Evolutionary conservation across 1,284 basidiomycete genomes (phyloP), one percentile per base, ranked within the genome.

Genomic region (Pulchroboletus neoregius): DNA sequence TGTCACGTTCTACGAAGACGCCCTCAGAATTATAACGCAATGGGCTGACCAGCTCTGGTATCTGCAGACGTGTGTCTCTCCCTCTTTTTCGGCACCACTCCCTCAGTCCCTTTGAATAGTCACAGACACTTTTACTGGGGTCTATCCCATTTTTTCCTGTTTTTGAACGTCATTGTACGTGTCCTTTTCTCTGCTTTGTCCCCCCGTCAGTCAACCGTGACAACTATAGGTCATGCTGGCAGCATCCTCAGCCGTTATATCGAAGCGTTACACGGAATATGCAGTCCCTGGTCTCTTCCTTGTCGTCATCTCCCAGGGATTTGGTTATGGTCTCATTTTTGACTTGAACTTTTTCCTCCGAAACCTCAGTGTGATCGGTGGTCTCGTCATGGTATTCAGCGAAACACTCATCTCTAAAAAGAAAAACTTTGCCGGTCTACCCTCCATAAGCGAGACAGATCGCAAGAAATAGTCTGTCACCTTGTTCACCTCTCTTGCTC

Each of bases 291-390:
- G 92, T 52, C 86, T 99, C 42, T 78, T 99, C 44, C 78, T 75
- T 48, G 96, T 99, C 33, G 94, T 99, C 44, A 71, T 99, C 58
- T 82, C 94, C 48, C 96, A 99, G 72, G 96, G 91, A 23, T 86
- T 95, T 56, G 92, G 92, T 55, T 95, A 95, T 66, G 92, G 92
- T 23, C 85, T 95, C 61, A 93, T 95, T 58, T 95, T 94, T 67
- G 96, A 99, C 77, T 76, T 98, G 63, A 98, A 92, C 72, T 99
- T 99, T 79, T 99, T 99, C 91, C 86, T 99, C 37, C 89, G 92
- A 66, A 95, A 94, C 71, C 75, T 95, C 38, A 89, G 85, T 52
- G 92, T 95, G 60, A 87, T 95, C 50, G 92, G 92, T 50, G 92
- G 92, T 39, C 79, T 95, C 37, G 82, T 95, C 64, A 99, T 99